phyloP scores from a whole-genome alignment of 2,329 filamentous ascomycete genomes.

The Ophiobolus disseminans region DNA sequence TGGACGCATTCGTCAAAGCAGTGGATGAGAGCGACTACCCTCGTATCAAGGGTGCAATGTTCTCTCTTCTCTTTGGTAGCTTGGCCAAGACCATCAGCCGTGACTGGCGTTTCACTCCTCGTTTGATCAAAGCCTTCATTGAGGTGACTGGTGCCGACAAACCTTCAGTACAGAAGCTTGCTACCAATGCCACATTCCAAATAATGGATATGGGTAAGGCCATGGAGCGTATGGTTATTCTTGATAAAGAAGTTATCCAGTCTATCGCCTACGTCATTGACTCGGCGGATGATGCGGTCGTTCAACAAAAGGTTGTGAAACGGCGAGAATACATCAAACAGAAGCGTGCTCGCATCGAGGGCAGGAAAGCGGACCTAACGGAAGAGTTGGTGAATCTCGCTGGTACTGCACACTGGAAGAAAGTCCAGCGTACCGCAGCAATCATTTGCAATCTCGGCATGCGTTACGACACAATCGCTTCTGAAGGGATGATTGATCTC shows the following conservation, averaged over 20 bases:
- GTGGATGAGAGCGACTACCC: conserved; percentile 83
- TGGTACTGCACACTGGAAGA: conserved; percentile 91
- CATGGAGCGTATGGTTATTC: conserved; percentile 82
- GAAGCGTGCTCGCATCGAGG: conserved; percentile 79
- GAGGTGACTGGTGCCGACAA: conserved; percentile 90
- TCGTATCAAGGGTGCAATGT: conserved; percentile 93
- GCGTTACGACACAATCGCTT: conserved; percentile 88
- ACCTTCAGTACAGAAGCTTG: conserved; percentile 89
- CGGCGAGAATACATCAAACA: conserved; percentile 77
- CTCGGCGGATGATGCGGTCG: conserved; percentile 60
- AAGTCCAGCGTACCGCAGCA: conserved; percentile 85
- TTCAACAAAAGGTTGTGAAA: conserved; percentile 65
- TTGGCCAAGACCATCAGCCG: conserved; percentile 85
- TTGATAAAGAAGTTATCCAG: conserved; percentile 74
- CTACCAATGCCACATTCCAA: conserved; percentile 79
- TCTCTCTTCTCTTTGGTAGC: conserved; percentile 86
- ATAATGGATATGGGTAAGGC: conserved; percentile 92
- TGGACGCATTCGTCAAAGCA: conserved; percentile 78
- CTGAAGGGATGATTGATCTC: conserved; percentile 80
- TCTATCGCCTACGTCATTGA: conserved; percentile 60
- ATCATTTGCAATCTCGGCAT: conserved; percentile 91
- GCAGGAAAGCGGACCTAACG: conserved; percentile 80
- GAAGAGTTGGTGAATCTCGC: conserved; percentile 81
- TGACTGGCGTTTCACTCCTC: conserved; percentile 94
- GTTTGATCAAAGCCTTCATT: conserved; percentile 89